Evolutionary conservation across 2,329 filamentous ascomycete species (phyloP).

Genomic region (Leptographium wingfieldii): DNA sequence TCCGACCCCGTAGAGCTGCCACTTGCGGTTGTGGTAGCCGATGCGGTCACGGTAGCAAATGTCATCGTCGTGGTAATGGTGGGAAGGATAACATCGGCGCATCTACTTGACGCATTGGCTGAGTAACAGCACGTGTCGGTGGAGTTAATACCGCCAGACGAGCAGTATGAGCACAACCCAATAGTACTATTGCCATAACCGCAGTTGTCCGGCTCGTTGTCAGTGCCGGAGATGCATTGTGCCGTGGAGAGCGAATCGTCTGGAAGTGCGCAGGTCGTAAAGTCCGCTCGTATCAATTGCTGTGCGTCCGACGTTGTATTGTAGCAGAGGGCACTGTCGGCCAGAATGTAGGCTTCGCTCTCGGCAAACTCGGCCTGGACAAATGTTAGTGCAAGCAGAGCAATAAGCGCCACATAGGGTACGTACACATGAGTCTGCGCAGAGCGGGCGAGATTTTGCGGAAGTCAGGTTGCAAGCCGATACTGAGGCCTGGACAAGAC

Average conservation of each 20-base stretch:
- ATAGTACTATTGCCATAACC: conserved; percentile 61
- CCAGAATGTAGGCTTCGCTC: conserved; percentile 75
- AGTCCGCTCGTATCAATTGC: conserved; percentile 78
- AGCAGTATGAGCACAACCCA: conserved; percentile 81
- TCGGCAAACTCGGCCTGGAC: conserved; percentile 65
- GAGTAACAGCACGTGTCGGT: conserved; percentile 93
- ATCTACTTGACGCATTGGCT: conserved; percentile 56
- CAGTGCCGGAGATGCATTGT: conserved; percentile 60
- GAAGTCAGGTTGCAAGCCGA: conserved; percentile 51
- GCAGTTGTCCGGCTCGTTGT: conserved; percentile 79
- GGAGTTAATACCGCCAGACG: conserved; percentile 70
- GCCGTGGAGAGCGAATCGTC: conserved; percentile 61
- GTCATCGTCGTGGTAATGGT: conserved; percentile 57
- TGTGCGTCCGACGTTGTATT: conserved; percentile 52
- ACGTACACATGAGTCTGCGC: conserved; percentile 76
- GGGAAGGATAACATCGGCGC: conserved; percentile 65
- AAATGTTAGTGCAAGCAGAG: neutral
- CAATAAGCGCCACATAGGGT: neutral
- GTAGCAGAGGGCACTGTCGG: conserved; percentile 61
- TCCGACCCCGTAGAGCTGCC: conserved; percentile 18
- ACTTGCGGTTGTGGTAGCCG: conserved; percentile 31
- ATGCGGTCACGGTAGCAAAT: conserved; percentile 36
- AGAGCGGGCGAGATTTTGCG: conserved; percentile 60
- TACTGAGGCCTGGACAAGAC: conserved; percentile 83
- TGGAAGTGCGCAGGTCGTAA: conserved; percentile 76